phyloP scores from a whole-genome alignment of 192 early-diverging fungal genomes.

The Entomortierella beljakovae region DNA sequence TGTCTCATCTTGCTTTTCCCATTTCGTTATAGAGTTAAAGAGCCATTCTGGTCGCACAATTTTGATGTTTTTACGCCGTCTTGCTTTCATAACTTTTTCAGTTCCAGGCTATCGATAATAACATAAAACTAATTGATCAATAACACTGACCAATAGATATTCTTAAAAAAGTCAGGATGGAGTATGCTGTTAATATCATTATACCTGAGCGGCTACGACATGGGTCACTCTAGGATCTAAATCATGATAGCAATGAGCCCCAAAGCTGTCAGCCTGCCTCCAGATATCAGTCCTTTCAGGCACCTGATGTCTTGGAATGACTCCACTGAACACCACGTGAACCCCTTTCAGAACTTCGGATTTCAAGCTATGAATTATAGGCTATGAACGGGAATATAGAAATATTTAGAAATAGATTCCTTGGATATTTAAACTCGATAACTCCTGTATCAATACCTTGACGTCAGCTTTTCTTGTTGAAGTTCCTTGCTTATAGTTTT shows the following conservation, averaged over 20 bases:
- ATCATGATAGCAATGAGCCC: slow-evolving; percentile 78
- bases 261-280: slow-evolving; percentile 84
- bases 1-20: slow-evolving; percentile 77
- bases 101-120: slow-evolving; percentile 65
- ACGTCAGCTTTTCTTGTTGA: slow-evolving; percentile 50
- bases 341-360: slow-evolving; percentile 71
- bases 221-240: slow-evolving; percentile 81
- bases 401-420: neutral
- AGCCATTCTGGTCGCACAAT: slow-evolving; percentile 78
- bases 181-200: neutral
- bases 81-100: slow-evolving; percentile 79
- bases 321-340: slow-evolving; percentile 81
- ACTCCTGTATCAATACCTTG: slow-evolving; percentile 18
- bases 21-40: slow-evolving; percentile 75
- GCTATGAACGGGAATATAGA: slow-evolving; percentile 22
- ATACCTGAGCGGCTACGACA: slow-evolving; percentile 87
- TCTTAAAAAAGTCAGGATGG: neutral
- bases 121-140: neutral
- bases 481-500: neutral
- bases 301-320: slow-evolving; percentile 79
- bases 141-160: no score
- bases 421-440: neutral
- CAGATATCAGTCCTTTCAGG: slow-evolving; percentile 81
- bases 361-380: slow-evolving; percentile 73
- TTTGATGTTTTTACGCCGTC: slow-evolving; percentile 50